Evolutionary conservation across 176 grass and related monocot genomes (phyloP).

Genomic region (Otatea glauca): DNA sequence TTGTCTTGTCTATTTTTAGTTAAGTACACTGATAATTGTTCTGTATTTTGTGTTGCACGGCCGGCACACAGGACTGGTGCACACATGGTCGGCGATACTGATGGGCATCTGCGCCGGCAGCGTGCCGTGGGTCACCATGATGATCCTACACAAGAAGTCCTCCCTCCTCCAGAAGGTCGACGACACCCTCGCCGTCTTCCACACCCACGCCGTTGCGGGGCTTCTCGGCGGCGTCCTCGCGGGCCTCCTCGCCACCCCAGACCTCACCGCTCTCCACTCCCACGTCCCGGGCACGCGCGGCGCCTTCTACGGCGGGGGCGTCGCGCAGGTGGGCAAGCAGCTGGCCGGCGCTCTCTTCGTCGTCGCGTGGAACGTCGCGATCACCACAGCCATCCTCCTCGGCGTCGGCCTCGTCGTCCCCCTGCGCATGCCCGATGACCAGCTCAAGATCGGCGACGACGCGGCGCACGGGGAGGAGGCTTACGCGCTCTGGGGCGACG

Average conservation of each 20-base stretch:
- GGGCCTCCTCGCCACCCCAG: constrained; percentile 65
- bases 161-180: constrained; percentile 67
- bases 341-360: constrained; percentile 64
- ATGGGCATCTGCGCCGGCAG: constrained; percentile 63
- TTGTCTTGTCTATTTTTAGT: background rate
- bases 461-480: constrained; percentile 68
- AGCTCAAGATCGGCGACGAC: constrained; percentile 90
- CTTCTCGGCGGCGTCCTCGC: constrained; percentile 67
- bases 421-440: constrained; percentile 68
- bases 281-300: constrained; percentile 53
- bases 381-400: constrained; percentile 65
- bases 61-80: constrained; percentile 58
- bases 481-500: constrained; percentile 93
- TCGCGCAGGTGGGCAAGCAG: constrained; percentile 66
- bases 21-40: background rate
- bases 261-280: constrained; percentile 56
- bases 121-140: constrained; percentile 78
- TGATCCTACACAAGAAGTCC: constrained; percentile 77
- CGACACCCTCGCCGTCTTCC: constrained; percentile 77
- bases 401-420: constrained; percentile 58
- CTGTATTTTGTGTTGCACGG: background rate
- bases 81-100: constrained; percentile 79
- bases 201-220: constrained; percentile 54
- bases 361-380: constrained; percentile 60
- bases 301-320: constrained; percentile 67